phyloP scores from a whole-genome alignment of 2,329 filamentous ascomycete genomes.

The Sclerotinia glacialis region DNA sequence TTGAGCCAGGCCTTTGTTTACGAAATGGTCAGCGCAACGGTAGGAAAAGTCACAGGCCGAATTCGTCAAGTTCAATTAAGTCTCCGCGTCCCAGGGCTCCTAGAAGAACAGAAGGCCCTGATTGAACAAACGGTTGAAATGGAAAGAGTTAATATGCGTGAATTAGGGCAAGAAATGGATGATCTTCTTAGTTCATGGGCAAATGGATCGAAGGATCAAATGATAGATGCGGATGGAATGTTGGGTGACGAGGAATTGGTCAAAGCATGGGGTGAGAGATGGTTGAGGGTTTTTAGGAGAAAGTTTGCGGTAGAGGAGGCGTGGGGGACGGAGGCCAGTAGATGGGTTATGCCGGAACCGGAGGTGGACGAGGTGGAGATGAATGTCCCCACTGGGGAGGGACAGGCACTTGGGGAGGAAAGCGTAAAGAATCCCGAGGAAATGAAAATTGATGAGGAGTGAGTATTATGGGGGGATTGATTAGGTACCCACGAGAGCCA shows the following conservation, averaged over 20 bases:
- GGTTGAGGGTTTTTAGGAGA: conserved; percentile 80
- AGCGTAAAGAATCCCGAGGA: conserved; percentile 5
- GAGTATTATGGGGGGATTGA: background rate
- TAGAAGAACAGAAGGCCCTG: conserved; percentile 46
- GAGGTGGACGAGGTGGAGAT: conserved; percentile 16
- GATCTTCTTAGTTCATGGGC: conserved; percentile 74
- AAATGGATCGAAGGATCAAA: conserved; percentile 67
- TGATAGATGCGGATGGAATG: conserved; percentile 60
- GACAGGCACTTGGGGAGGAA: background rate
- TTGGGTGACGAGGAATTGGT: conserved; percentile 58
- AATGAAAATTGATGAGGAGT: conserved; percentile 7
- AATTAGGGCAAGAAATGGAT: conserved; percentile 77
- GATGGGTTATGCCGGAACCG: conserved; percentile 26
- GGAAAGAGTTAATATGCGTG: conserved; percentile 72
- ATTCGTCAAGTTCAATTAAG: conserved; percentile 75
- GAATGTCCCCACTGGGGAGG: background rate
- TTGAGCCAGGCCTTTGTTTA: conserved; percentile 76
- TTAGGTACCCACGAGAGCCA: background rate
- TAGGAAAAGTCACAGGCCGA: conserved; percentile 84
- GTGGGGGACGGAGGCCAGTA: conserved; percentile 46
- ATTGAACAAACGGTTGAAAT: conserved; percentile 64
- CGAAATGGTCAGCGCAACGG: conserved; percentile 85
- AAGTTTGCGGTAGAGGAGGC: conserved; percentile 84
- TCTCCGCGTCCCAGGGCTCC: conserved; percentile 55
- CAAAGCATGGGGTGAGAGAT: conserved; percentile 77